Evolutionary conservation across 148 eudicot species (phyloP).

Genomic region (Cornus florida): DNA sequence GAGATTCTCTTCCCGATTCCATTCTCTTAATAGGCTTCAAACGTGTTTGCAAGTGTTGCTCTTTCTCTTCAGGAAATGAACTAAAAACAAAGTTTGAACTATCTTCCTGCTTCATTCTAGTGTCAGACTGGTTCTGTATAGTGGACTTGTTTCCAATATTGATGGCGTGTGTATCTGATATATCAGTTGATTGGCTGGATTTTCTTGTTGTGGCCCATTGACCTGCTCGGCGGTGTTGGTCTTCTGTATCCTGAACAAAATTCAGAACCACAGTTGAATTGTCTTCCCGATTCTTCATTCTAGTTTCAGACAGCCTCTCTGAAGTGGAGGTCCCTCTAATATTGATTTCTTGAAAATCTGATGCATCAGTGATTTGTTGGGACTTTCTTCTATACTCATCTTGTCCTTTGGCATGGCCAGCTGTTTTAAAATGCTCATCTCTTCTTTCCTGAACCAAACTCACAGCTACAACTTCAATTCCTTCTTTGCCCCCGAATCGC

Average conservation of each 20-base stretch:
- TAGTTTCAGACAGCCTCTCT: slow-evolving; percentile 34
- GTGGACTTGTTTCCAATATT: slow-evolving; percentile 24
- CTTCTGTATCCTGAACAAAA: slow-evolving; percentile 22
- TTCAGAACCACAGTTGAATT: slow-evolving; percentile 25
- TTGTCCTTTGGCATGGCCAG: slow-evolving; percentile 27
- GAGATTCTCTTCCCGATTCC: slow-evolving; percentile 27
- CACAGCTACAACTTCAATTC: slow-evolving; percentile 18
- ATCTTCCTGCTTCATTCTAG: slow-evolving; percentile 32
- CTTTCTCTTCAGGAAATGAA: slow-evolving; percentile 26
- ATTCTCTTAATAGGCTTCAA: slow-evolving; percentile 22
- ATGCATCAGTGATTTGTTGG: slow-evolving; percentile 22
- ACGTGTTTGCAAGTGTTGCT: slow-evolving; percentile 14
- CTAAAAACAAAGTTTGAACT: slow-evolving; percentile 20
- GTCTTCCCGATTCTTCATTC: slow-evolving; percentile 32
- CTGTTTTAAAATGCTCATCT: slow-evolving; percentile 35
- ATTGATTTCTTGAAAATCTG: slow-evolving; percentile 30
- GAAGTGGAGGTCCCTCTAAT: slow-evolving; percentile 20
- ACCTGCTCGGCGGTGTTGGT: slow-evolving; percentile 28
- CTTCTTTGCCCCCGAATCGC: slow-evolving; percentile 23
- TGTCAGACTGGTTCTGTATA: slow-evolving; percentile 32
- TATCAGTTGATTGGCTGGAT: slow-evolving; percentile 27
- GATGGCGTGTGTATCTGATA: slow-evolving; percentile 17
- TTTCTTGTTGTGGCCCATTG: slow-evolving; percentile 28
- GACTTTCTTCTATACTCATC: slow-evolving; percentile 29
- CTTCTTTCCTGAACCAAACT: slow-evolving; percentile 31